These are phyloP conservation scores for Cercospora beticola DNA, from an alignment of 2,329 filamentous ascomycete genomes.

Conservation along the genomic window DNA sequence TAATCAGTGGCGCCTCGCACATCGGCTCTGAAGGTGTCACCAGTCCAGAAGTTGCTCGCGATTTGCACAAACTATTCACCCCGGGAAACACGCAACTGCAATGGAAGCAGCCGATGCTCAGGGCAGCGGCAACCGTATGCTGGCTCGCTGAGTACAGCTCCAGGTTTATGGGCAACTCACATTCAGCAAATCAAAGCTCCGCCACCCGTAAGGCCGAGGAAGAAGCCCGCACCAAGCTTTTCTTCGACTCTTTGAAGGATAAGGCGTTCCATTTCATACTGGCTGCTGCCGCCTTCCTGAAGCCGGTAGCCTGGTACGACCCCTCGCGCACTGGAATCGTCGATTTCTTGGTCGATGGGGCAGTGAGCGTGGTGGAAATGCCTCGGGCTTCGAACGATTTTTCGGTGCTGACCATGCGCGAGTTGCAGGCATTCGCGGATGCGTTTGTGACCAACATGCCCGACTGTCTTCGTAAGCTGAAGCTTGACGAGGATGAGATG, in stretches of 20 bases:
- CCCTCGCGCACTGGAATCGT: slow-evolving; percentile 80
- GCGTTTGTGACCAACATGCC: slow-evolving; percentile 94
- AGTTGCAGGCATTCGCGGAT: slow-evolving; percentile 84
- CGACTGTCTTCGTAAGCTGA: slow-evolving; percentile 81
- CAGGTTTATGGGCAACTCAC: slow-evolving; percentile 53
- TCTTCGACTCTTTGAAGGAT: slow-evolving; percentile 72
- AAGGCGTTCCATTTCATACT: slow-evolving; percentile 91
- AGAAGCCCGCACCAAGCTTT: slow-evolving; percentile 68
- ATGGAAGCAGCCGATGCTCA: slow-evolving; percentile 73
- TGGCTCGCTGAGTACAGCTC: slow-evolving; percentile 95
- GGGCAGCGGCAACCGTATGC: slow-evolving; percentile 75
- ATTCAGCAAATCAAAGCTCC: slow-evolving; percentile 50
- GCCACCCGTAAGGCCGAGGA: slow-evolving; percentile 61
- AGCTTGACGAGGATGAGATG: slow-evolving; percentile 87
- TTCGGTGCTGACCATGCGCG: slow-evolving; percentile 70
- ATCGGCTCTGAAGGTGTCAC: slow-evolving; percentile 71
- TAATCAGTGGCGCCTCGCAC: slow-evolving; percentile 72
- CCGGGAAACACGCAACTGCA: slow-evolving; percentile 63
- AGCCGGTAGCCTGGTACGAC: slow-evolving; percentile 80
- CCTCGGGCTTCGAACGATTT: slow-evolving; percentile 71
- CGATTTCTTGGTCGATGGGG: slow-evolving; percentile 78
- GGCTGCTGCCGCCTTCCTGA: slow-evolving; percentile 77
- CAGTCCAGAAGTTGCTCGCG: slow-evolving; percentile 67
- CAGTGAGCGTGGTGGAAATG: slow-evolving; percentile 63
- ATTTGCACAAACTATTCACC: slow-evolving; percentile 68